Conservation (phyloP, 805 yeast genomes). For the Lachancea sp. region DNA sequence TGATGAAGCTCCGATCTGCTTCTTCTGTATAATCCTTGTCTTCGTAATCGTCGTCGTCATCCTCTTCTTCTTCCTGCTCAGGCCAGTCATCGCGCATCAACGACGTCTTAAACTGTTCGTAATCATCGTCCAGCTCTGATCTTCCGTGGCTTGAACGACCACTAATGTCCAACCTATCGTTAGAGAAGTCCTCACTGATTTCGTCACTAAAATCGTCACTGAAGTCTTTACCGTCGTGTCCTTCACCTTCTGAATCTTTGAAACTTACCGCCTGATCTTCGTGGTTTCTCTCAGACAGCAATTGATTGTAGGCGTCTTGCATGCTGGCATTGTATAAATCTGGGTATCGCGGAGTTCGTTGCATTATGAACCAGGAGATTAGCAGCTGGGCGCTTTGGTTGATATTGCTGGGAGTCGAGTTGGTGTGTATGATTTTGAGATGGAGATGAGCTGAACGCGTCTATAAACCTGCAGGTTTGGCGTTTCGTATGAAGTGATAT, state of each 20-base stretch:
- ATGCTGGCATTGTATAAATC: slow-evolving; percentile 1
- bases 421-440: no score
- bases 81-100: slow-evolving; percentile 14
- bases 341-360: background rate
- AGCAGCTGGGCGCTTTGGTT: background rate
- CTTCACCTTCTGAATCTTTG: background rate
- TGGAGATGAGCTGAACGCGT: no score
- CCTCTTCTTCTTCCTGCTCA: slow-evolving; percentile 14
- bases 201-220: slow-evolving; percentile 1
- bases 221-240: background rate
- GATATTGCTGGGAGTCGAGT: background rate
- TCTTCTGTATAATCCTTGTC: slow-evolving; percentile 20
- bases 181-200: slow-evolving; percentile 5
- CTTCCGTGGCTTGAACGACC: slow-evolving; percentile 12
- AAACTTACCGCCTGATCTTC: background rate
- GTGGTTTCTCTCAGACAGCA: slow-evolving; percentile 1
- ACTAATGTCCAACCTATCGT: slow-evolving; percentile 1
- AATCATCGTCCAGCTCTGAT: slow-evolving; percentile 11
- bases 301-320: slow-evolving; percentile 5
- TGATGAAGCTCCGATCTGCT: slow-evolving; percentile 20
- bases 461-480: background rate
- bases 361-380: background rate
- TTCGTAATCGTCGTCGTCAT: slow-evolving; percentile 14
- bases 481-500: background rate
- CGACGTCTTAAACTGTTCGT: slow-evolving; percentile 17